Evolutionary conservation across 805 yeast genomes (phyloP), one percentile per base, ranked within the genome.

Genomic region (Yamadazyma ubonensis): DNA sequence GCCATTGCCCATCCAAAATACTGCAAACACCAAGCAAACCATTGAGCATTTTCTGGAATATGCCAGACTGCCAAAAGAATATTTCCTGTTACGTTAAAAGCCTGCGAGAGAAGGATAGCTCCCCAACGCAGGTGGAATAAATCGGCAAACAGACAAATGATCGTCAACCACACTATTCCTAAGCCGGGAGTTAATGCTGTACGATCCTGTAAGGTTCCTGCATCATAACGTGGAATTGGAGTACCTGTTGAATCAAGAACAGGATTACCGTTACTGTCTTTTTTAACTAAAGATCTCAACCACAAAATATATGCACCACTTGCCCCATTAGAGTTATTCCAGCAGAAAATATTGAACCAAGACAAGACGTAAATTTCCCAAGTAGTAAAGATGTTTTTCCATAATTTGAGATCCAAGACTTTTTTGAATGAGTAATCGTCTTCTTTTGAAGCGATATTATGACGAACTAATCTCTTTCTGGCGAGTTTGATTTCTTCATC

Each of bases 1-100:
- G 83, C 78, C 55, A 76, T 76, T 12, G 84, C 75, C 72, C 82
- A 79, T 10, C 80, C 75, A 56, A 77, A 76, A 52, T 79, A 80
- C 15, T 76, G 78, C 35, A 75, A 65, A 51, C 78, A 65, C 55
- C 75, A 80, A 0, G 79, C 86, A 63, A 71, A 78, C 84, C 85
- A 79, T 57, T 80, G 78, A 11, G 84, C 78, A n/a, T 65, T 43
- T 29, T 65, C 65, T 0, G 79, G 68, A 20, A 80, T 76, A 46
- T 78, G 58, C 86, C 86, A 80, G 31, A 71, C 71, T 5, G 81
- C 79, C 47, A 80, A 59, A 17, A 80, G 62, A 0, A 67, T 65
- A 52, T 79, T 77, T 10, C 83, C 81, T 5, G 72, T 51, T 19
- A 76, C 60, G 48, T 78, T 79, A 67, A 79, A 70, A 0, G 70